phyloP scores from a whole-genome alignment of 495 filamentous ascomycete species.

The Echria macrotheca region DNA sequence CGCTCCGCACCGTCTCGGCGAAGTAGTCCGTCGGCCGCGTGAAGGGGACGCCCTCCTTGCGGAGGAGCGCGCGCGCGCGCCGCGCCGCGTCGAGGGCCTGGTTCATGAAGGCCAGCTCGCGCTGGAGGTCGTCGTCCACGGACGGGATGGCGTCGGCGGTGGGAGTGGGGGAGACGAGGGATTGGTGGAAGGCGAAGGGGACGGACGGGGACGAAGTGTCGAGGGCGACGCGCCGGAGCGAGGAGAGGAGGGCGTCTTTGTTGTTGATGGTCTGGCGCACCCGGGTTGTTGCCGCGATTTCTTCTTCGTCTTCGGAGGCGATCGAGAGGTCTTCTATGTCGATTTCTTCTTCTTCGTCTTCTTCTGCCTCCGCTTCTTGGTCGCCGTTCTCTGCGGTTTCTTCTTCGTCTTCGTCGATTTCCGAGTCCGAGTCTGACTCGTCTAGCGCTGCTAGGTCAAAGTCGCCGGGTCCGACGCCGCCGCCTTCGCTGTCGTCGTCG shows the following conservation, averaged over 20 bases:
- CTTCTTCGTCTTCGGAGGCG: slow-evolving; percentile 73
- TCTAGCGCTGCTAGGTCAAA: slow-evolving; percentile 27
- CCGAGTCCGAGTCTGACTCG: slow-evolving; percentile 34
- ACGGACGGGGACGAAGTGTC: slow-evolving; percentile 47
- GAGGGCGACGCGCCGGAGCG: slow-evolving; percentile 69
- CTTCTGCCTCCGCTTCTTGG: slow-evolving; percentile 50
- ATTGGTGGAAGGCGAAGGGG: slow-evolving; percentile 52
- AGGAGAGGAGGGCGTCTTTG: slow-evolving; percentile 70
- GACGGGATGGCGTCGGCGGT: slow-evolving; percentile 56
- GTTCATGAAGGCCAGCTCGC: slow-evolving; percentile 90
- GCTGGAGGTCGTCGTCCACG: slow-evolving; percentile 76
- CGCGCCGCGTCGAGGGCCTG: slow-evolving; percentile 77
- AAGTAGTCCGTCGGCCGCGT: slow-evolving; percentile 90
- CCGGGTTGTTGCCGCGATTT: slow-evolving; percentile 65
- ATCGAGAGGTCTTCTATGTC: slow-evolving; percentile 68
- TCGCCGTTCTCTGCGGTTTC: slow-evolving; percentile 73
- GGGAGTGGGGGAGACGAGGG: slow-evolving; percentile 42
- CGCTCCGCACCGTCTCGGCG: slow-evolving; percentile 96
- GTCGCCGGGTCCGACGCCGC: slow-evolving; percentile 31
- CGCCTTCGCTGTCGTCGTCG: slow-evolving; percentile 24
- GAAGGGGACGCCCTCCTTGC: slow-evolving; percentile 78
- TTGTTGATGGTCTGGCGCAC: slow-evolving; percentile 98
- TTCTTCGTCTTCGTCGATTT: slow-evolving; percentile 62
- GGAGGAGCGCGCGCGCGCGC: slow-evolving; percentile 63
- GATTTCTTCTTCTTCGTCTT: slow-evolving; percentile 64